Percentiles rank a stretch among this genome's conserved stretches.
Evolutionary conservation across 2,329 filamentous ascomycete genomes (phyloP).

Genomic region (Metarhizium album): DNA sequence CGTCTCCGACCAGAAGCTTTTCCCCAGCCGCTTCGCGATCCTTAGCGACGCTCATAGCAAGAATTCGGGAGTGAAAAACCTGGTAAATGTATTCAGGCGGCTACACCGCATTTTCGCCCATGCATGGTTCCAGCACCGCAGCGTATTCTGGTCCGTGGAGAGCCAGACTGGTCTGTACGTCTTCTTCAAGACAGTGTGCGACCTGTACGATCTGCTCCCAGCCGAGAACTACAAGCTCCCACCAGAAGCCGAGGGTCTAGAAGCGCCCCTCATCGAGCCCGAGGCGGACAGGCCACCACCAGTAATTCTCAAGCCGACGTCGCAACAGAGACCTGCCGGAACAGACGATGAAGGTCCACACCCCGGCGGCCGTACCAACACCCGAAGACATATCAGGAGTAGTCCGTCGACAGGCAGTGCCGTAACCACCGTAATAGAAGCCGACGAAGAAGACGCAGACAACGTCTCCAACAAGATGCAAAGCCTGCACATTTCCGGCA

Average conservation of each 20-base stretch:
- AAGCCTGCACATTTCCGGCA: constrained; percentile 34
- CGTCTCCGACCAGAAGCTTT: constrained; percentile 88
- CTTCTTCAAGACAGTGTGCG: constrained; percentile 95
- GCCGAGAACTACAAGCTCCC: constrained; percentile 95
- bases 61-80: constrained; percentile 61
- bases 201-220: constrained; percentile 78
- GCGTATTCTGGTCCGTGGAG: constrained; percentile 92
- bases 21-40: constrained; percentile 69
- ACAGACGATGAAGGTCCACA: constrained; percentile 41
- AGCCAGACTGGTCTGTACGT: constrained; percentile 84
- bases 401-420: constrained; percentile 70
- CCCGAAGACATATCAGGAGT: constrained; percentile 69
- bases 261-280: constrained; percentile 32
- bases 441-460: constrained; percentile 60
- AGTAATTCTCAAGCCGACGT: constrained; percentile 25
- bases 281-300: constrained; percentile 29
- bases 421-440: constrained; percentile 73
- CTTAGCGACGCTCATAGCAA: constrained; percentile 46
- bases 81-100: constrained; percentile 89
- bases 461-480: constrained; percentile 35
- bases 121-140: constrained; percentile 95
- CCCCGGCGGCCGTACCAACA: constrained; percentile 53
- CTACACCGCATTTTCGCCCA: constrained; percentile 96
- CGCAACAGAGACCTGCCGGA: constrained; percentile 19
- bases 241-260: constrained; percentile 79